These are phyloP conservation scores for Athelia psychrophila DNA, from an alignment of 1,284 basidiomycete species.

Conservation along the genomic window DNA sequence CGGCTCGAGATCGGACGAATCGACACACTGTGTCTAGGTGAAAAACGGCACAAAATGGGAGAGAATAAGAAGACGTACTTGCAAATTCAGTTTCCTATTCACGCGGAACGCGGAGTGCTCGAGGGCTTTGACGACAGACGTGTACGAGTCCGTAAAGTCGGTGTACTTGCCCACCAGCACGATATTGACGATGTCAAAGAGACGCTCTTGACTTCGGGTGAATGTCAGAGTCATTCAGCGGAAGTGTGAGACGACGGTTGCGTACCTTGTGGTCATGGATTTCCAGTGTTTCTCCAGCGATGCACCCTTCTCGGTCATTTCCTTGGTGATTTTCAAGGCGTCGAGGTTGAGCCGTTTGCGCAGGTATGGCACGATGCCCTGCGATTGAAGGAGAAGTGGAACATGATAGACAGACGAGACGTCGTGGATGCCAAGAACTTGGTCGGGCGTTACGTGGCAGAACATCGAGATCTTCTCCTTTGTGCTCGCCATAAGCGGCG, in stretches of 20 bases:
- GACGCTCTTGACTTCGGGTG: conserved; percentile 75
- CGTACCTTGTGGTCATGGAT: conserved; percentile 75
- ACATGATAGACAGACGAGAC: conserved; percentile 98
- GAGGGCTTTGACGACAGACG: conserved; percentile 96
- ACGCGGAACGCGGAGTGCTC: conserved; percentile 97
- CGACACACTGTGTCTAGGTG: conserved; percentile 76
- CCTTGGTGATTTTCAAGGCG: conserved; percentile 51
- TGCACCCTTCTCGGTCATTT: conserved; percentile 62
- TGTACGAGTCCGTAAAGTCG: conserved; percentile 96
- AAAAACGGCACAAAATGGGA: background rate
- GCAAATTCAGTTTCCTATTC: conserved; percentile 77
- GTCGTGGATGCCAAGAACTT: conserved; percentile 97
- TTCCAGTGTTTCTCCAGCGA: conserved; percentile 78
- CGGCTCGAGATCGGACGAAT: conserved; percentile 91
- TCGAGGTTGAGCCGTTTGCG: conserved; percentile 79
- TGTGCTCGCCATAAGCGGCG: conserved; percentile 78
- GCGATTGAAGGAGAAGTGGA: conserved; percentile 88
- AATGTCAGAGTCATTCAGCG: background rate
- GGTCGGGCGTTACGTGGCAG: conserved; percentile 92
- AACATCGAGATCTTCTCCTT: conserved; percentile 99
- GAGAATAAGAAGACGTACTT: conserved; percentile 40
- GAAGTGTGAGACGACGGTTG: conserved; percentile 6
- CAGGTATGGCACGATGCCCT: conserved; percentile 89
- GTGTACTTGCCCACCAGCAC: conserved; percentile 98
- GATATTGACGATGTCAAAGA: conserved; percentile 90